phyloP scores from a whole-genome alignment of 345 rosid species.

The Anacardium occidentale region DNA sequence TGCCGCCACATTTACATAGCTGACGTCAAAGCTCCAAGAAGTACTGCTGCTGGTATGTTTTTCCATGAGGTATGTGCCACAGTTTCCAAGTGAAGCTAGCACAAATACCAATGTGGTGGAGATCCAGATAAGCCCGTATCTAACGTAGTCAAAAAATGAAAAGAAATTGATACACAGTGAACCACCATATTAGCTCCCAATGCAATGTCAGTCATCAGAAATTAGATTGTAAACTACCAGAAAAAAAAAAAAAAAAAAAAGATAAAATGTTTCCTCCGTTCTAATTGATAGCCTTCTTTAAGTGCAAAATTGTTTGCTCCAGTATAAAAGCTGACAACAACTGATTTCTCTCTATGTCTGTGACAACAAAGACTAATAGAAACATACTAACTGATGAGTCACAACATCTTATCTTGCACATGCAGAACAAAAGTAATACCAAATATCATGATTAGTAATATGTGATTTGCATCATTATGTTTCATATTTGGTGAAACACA shows the following conservation, averaged over 20 bases:
- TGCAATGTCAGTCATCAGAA: not conserved
- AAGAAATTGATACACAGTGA: not conserved
- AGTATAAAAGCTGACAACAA: not conserved
- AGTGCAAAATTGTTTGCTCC: not conserved
- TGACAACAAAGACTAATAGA: not conserved
- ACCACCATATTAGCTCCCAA: not conserved
- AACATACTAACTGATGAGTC: not conserved
- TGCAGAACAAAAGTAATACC: not conserved
- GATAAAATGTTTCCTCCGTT: not conserved
- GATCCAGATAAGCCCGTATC: constrained; percentile 93
- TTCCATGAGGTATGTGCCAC: constrained; percentile 79
- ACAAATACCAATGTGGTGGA: constrained; percentile 84
- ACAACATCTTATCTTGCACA: not conserved
- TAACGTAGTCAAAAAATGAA: constrained; percentile 31
- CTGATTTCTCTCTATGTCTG: not conserved
- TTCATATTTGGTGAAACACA: constrained; percentile 3
- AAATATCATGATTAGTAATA: not conserved
- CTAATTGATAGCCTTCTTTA: not conserved
- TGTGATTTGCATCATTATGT: not conserved
- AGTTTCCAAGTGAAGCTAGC: constrained; percentile 79
- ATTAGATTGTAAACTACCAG: not conserved
- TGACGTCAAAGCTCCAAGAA: constrained; percentile 87
- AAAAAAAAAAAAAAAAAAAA: no score
- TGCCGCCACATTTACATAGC: constrained; percentile 66
- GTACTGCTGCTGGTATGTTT: constrained; percentile 43